These are phyloP conservation scores for Tetracladium setigerum DNA, from an alignment of 495 filamentous ascomycete genomes.

Conservation along the genomic window DNA sequence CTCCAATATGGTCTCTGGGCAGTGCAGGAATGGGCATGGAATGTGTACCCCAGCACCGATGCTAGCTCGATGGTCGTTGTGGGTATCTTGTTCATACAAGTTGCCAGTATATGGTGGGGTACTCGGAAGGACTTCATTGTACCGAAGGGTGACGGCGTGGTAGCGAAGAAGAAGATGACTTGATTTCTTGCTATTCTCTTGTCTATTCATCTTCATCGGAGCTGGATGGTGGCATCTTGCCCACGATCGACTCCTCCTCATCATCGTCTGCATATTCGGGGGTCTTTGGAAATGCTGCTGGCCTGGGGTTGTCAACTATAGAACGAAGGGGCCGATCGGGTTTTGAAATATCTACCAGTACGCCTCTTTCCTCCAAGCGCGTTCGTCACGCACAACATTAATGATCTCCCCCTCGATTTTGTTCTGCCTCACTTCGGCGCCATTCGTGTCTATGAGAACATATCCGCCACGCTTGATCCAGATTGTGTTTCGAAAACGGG, in stretches of 20 bases:
- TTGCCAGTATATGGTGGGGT: slow-evolving; percentile 56
- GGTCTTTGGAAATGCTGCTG: slow-evolving; percentile 67
- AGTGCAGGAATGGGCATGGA: slow-evolving; percentile 94
- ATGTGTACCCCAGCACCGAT: slow-evolving; percentile 86
- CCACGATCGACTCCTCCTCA: slow-evolving; percentile 70
- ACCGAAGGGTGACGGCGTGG: slow-evolving; percentile 17
- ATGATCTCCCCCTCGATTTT: slow-evolving; percentile 84
- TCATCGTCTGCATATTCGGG: slow-evolving; percentile 49
- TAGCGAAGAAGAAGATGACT: slow-evolving; percentile 16
- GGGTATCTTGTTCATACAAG: slow-evolving; percentile 54
- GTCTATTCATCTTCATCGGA: slow-evolving; percentile 51
- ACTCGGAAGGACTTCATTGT: slow-evolving; percentile 34
- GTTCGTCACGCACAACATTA: slow-evolving; percentile 88
- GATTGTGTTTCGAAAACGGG: slow-evolving; percentile 79
- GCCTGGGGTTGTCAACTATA: slow-evolving; percentile 46
- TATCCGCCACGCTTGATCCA: slow-evolving; percentile 86
- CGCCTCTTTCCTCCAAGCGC: slow-evolving; percentile 78
- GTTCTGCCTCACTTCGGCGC: slow-evolving; percentile 57
- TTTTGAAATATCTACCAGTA: slow-evolving; percentile 62
- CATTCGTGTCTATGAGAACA: slow-evolving; percentile 68
- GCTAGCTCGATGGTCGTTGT: slow-evolving; percentile 74
- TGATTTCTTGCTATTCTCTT: slow-evolving; percentile 8
- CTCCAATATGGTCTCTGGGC: slow-evolving; percentile 69
- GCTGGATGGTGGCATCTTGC: slow-evolving; percentile 68
- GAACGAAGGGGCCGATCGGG: background rate